Evolutionary conservation across 257 asterid species (phyloP).

Genomic region (Capsicum baccatum): DNA sequence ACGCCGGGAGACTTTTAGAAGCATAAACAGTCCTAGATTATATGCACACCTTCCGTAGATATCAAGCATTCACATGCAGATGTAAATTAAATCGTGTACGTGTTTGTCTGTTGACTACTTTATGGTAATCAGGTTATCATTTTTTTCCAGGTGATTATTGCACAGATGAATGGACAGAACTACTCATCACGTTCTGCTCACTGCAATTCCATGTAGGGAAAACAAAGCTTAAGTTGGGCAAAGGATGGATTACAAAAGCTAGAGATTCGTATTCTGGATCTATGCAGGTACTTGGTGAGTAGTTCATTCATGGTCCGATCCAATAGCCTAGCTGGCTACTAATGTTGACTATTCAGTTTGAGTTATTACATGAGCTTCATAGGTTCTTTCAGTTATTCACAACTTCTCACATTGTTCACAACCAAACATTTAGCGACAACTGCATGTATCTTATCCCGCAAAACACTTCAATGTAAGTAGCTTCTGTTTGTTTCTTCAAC

Average conservation of each 20-base stretch:
- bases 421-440: no score
- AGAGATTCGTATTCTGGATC: conserved; percentile 80
- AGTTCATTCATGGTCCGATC: neutral
- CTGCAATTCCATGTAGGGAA: conserved; percentile 76
- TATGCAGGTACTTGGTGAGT: conserved; percentile 69
- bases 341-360: neutral
- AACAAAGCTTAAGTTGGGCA: conserved; percentile 80
- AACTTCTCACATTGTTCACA: neutral
- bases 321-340: neutral
- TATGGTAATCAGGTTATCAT: neutral
- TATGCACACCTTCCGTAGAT: neutral
- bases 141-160: conserved; percentile 70
- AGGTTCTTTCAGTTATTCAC: neutral
- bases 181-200: conserved; percentile 83
- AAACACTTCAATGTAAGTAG: conserved; percentile 64
- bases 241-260: conserved; percentile 99
- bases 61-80: neutral
- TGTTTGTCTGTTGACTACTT: neutral
- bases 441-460: neutral
- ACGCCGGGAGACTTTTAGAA: conserved; percentile 80
- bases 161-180: conserved; percentile 93
- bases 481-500: neutral
- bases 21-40: conserved; percentile 51
- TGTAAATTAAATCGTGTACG: neutral
- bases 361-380: no score